Base-by-base conservation (phyloP, 1,284 basidiomycete species). In the Neonothopanus nambi region DNA sequence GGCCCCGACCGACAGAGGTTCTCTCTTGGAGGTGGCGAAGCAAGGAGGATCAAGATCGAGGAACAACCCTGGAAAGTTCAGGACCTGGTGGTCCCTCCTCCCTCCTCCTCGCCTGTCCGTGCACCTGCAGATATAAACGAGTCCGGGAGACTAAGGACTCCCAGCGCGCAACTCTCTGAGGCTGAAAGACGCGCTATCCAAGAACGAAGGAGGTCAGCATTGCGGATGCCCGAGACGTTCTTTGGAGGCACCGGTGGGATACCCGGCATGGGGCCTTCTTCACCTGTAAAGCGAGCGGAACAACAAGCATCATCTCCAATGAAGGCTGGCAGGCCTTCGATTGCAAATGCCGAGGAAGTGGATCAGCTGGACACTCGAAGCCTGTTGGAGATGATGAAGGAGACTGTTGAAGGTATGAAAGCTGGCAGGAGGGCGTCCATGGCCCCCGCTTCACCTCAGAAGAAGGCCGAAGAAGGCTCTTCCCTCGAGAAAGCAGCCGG, bases 351-450 rank as follows among this genome's bases (percentile, higher is more conserved):
- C 8, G 66, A 67, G 35, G 63, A 66, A 8, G 67, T 68, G 15
- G 65, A 66, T 18, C 64, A 70, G 28, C 65, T 78, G 30, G 81
- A 84, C 55, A 79, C 82, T 0, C 67, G 75, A 8, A 74, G 75
- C 13, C 65, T 85, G 39, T 67, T 85, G 41, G 82, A 84, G 52
- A 75, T 74, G 58, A 84, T 85, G 81, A 81, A 78, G 60, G 75
- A 80, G 60, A 84, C 81, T 28, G 80, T 85, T 11, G 82, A 82
- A 57, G 77, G 72, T 24, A 80, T 83, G 70, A 82, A 81, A 69
- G 71, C 78, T 7, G 52, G 48, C 54, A 67, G 82, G 70, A 77
- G 60, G 82, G 81, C 59, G 63, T 71, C 48, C 63, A 62, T 55
- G 42, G 51, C 35, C 33, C n/a, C 36, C 67, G 37, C 61, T 61